Conservation (phyloP, 208 protist species). For the Trypanosoma melophagium region DNA sequence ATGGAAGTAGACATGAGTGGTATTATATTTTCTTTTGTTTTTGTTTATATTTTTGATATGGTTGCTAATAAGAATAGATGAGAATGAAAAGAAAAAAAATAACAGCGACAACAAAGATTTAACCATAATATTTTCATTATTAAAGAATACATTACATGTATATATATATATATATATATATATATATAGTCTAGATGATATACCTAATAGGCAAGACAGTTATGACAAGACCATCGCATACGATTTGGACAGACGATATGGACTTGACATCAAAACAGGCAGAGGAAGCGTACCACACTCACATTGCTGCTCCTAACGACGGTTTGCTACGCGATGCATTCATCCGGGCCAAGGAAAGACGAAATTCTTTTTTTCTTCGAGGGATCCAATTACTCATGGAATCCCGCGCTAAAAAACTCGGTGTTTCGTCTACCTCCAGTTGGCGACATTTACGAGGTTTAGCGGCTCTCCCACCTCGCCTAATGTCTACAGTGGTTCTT, state of each 20-base stretch:
- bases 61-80: too few species aligned
- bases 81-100: too few species aligned
- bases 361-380: too few species aligned
- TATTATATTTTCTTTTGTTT: conserved; percentile 1
- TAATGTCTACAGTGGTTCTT: not conserved
- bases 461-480: not conserved
- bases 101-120: too few species aligned
- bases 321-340: not conserved
- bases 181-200: too few species aligned
- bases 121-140: too few species aligned
- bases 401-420: not conserved
- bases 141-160: too few species aligned
- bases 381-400: not conserved
- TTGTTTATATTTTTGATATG: not conserved
- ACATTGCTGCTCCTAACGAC: not conserved
- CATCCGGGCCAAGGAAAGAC: not conserved
- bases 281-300: not conserved
- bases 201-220: too few species aligned
- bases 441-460: not conserved
- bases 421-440: not conserved
- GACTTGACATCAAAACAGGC: not conserved
- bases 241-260: not conserved
- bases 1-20: not conserved
- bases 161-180: too few species aligned
- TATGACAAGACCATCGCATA: too few species aligned